Conservation (phyloP, 164 flowering plant species). For the Sextonia rubra region DNA sequence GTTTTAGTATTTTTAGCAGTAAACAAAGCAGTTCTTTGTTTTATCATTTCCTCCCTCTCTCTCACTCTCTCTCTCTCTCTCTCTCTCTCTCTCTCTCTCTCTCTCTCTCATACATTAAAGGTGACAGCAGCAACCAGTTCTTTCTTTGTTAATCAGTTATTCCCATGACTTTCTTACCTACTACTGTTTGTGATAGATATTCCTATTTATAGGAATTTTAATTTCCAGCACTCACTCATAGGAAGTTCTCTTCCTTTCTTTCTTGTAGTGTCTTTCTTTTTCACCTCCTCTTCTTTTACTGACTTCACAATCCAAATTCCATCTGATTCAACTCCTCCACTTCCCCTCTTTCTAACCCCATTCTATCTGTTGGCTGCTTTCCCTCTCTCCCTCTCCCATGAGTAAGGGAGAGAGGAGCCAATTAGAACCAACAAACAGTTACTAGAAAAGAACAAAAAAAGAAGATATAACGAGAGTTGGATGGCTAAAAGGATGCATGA, state of each 20-base stretch:
- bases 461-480: neutral
- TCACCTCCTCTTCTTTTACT: conserved; percentile 18
- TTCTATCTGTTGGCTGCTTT: conserved; percentile 10
- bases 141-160: too few relatives aligned
- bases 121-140: too few relatives aligned
- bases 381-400: conserved; percentile 15
- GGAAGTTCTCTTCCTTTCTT: conserved; percentile 20
- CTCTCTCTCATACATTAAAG: neutral
- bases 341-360: conserved; percentile 6
- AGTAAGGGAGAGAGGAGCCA: conserved; percentile 5
- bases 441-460: neutral
- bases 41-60: conserved; percentile 16
- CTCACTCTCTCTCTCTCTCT: conserved; percentile 20
- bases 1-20: conserved; percentile 48
- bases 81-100: conserved; percentile 13
- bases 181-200: conserved; percentile 2
- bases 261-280: conserved; percentile 38
- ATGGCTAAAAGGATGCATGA: conserved; percentile 27
- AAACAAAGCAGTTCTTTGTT: conserved; percentile 47
- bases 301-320: conserved; percentile 10
- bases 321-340: conserved; percentile 8
- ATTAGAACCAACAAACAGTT: neutral
- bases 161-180: neutral
- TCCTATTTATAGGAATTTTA: conserved; percentile 2
- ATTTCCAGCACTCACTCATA: conserved; percentile 33